Evolutionary conservation across 176 grass and related monocot genomes (phyloP).

Genomic region (Pharus latifolius): DNA sequence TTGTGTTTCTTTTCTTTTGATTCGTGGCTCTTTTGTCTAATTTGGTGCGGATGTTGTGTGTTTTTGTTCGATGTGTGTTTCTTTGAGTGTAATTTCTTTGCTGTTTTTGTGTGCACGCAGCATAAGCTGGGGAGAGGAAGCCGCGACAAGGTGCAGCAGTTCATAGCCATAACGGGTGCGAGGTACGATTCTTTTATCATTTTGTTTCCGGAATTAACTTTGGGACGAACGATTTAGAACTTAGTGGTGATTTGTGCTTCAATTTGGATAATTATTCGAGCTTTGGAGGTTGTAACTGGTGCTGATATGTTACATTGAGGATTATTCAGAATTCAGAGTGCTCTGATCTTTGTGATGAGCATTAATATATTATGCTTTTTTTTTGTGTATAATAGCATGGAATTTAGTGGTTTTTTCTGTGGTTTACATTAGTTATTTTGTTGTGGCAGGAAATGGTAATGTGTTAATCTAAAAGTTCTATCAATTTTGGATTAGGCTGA

Average conservation of each 20-base stretch:
- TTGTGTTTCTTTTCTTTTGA: too few relatives aligned
- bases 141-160: constrained; percentile 97
- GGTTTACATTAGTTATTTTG: too few relatives aligned
- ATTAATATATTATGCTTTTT: too few relatives aligned
- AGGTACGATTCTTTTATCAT: constrained; percentile 28
- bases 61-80: not conserved
- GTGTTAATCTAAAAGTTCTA: too few relatives aligned
- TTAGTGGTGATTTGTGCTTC: not conserved
- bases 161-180: constrained; percentile 89
- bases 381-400: not conserved
- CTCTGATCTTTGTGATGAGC: too few relatives aligned
- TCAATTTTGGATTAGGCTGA: too few relatives aligned
- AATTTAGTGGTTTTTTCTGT: not conserved
- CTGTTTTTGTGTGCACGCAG: constrained; percentile 37
- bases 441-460: not conserved
- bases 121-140: constrained; percentile 97
- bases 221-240: not conserved
- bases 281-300: not conserved
- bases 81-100: too few relatives aligned
- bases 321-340: too few relatives aligned
- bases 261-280: not conserved
- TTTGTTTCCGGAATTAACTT: not conserved
- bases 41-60: not conserved
- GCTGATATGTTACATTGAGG: not conserved
- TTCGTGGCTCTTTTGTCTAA: not conserved